Evolutionary conservation across 345 rosid genomes (phyloP), one percentile per base, ranked within the genome.

Genomic region (Eucalyptus coolabah): DNA sequence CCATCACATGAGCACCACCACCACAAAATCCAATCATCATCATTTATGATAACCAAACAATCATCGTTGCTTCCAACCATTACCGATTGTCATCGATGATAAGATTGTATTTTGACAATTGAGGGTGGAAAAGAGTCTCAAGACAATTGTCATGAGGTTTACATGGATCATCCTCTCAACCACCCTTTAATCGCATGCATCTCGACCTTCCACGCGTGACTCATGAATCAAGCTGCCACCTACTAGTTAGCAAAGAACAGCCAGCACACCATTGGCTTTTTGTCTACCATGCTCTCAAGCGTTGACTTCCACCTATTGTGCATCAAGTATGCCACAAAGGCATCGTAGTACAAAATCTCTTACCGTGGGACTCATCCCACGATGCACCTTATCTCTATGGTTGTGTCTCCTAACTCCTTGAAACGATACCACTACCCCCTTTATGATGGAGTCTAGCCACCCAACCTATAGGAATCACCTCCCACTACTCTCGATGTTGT

Each of bases 401-500:
- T 26, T 26, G 15, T 4, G 0, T 60, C 67, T 1, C 4, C 4
- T 0, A 26, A 60, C 2, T 60, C n/a, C 67, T 1, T 3, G 1
- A 24, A 24, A 23, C 11, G 63, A 10, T 10, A 24, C 1, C 63
- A 11, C 6, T 24, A 2, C 63, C 30, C 28, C 12, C 1, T 56
- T 56, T 24, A 23, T 60, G 7, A 26, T 60, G 67, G 32, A 60
- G 7, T 60, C 7, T 60, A 53, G 24, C 11, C 59, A 60, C 15
- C n/a, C 2, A 24, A 26, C n/a, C 16, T 6, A 60, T 26, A 60
- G 0, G 16, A 60, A 12, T 12, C 7, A 0, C n/a, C 67, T 60
- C 67, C 15, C 67, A 11, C n/a, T 60, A 3, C 13, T 60, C 15
- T 24, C 67, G 1, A 59, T 26, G n/a, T 0, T 1, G 2, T 3